Conservation (phyloP, 306 rosid species). For the Alnus glutinosa region DNA sequence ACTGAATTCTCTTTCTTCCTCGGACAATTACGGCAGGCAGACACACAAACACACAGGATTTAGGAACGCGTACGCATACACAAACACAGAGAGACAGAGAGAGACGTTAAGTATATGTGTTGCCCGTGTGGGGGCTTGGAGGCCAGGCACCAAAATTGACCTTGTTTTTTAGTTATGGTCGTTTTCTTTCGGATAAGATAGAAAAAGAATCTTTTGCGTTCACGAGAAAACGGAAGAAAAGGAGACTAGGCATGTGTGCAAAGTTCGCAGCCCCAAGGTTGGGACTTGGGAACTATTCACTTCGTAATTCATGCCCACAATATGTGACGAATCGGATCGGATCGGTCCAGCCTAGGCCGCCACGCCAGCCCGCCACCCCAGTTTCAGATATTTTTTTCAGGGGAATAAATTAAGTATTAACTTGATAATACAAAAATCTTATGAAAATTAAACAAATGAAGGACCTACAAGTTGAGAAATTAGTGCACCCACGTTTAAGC, state of each 20-base stretch:
- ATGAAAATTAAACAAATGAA: too few relatives aligned
- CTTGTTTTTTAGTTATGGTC: background rate
- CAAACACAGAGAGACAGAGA: background rate
- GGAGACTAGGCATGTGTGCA: too few relatives aligned
- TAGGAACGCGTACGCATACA: too few relatives aligned
- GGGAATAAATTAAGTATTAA: too few relatives aligned
- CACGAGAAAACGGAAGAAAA: conserved; percentile 1
- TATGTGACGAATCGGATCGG: background rate
- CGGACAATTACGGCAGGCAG: background rate
- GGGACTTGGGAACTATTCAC: too few relatives aligned
- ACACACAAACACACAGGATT: background rate
- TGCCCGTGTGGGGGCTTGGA: background rate
- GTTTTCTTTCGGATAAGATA: background rate
- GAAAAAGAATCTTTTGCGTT: background rate
- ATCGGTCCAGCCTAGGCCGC: background rate
- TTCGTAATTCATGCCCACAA: background rate
- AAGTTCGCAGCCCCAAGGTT: too few relatives aligned
- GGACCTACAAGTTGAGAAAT: too few relatives aligned
- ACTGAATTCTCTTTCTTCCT: background rate
- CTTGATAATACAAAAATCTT: too few relatives aligned
- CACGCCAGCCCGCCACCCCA: background rate
- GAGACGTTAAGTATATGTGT: background rate
- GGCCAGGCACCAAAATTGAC: conserved; percentile 3
- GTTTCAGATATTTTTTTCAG: background rate
- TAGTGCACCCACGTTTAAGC: too few relatives aligned